Evolutionary conservation across 768 basidiomycete genomes (phyloP).

Genomic region (Termitomyces titanicus): DNA sequence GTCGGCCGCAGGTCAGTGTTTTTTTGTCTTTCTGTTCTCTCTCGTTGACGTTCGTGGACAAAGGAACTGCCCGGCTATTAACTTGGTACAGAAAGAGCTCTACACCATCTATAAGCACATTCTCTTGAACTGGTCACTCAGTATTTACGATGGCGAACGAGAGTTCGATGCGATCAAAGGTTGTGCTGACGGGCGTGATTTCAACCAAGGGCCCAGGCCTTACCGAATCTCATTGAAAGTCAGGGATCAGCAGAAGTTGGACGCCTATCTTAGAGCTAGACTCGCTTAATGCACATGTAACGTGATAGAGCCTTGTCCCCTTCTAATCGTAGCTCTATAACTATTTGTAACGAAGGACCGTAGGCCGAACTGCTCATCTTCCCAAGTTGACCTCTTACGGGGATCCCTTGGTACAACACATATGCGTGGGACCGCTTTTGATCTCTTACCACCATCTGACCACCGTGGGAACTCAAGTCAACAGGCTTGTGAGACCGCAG

Average conservation of each 20-base stretch:
- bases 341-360: no score
- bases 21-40: neutral
- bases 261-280: conserved; percentile 4
- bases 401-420: no score
- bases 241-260: conserved; percentile 10
- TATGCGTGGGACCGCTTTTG: no score
- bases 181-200: conserved; percentile 11
- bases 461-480: no score
- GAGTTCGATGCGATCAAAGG: conserved; percentile 14
- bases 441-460: no score
- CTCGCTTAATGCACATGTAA: neutral
- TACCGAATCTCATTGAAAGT: conserved; percentile 10
- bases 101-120: conserved; percentile 14
- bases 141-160: conserved; percentile 12
- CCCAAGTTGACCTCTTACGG: no score
- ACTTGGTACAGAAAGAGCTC: conserved; percentile 14
- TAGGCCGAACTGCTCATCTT: no score
- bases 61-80: conserved; percentile 15
- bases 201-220: conserved; percentile 12
- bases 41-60: neutral
- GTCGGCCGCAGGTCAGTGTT: conserved; percentile 10
- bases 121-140: conserved; percentile 9
- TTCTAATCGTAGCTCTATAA: no score
- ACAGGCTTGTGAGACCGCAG: no score
- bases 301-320: neutral